Evolutionary conservation across 2,329 filamentous ascomycete genomes (phyloP).

Genomic region (Talaromyces atroroseus): DNA sequence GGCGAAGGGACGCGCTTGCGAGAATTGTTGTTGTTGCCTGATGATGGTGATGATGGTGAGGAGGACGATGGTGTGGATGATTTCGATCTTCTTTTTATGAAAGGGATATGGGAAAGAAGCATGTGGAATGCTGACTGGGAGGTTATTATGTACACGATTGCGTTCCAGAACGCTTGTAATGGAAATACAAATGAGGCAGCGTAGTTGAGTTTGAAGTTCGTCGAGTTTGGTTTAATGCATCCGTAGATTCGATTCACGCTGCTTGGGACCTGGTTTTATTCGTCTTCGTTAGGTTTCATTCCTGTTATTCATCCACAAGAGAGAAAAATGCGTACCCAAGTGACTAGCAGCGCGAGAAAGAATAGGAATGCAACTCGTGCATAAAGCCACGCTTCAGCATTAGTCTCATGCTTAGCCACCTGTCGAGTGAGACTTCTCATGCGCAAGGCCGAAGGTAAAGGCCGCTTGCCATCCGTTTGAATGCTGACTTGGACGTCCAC

Average conservation of each 20-base stretch:
- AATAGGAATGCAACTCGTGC: conserved; percentile 26
- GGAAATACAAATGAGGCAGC: conserved; percentile 67
- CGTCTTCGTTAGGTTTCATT: neutral
- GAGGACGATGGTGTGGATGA: neutral
- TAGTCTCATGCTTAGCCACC: conserved; percentile 20
- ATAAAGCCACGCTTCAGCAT: conserved; percentile 27
- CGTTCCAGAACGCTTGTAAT: conserved; percentile 75
- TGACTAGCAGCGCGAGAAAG: conserved; percentile 29
- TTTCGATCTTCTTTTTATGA: neutral
- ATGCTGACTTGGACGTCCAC: conserved; percentile 31
- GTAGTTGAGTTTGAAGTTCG: conserved; percentile 56
- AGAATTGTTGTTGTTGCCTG: too few species aligned
- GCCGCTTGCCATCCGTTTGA: conserved; percentile 30
- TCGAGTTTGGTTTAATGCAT: conserved; percentile 49
- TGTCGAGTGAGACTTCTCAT: conserved; percentile 12
- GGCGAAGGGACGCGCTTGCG: neutral
- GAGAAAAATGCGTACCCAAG: conserved; percentile 22
- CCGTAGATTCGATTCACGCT: conserved; percentile 69
- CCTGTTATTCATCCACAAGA: neutral
- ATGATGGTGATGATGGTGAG: neutral
- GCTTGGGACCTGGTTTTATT: conserved; percentile 51
- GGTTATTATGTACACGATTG: conserved; percentile 65
- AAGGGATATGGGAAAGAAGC: neutral
- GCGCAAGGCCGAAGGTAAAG: conserved; percentile 33
- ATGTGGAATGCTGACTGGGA: conserved; percentile 34